Base-by-base conservation (phyloP, 306 rosid genomes). In the Acmispon strigosus region DNA sequence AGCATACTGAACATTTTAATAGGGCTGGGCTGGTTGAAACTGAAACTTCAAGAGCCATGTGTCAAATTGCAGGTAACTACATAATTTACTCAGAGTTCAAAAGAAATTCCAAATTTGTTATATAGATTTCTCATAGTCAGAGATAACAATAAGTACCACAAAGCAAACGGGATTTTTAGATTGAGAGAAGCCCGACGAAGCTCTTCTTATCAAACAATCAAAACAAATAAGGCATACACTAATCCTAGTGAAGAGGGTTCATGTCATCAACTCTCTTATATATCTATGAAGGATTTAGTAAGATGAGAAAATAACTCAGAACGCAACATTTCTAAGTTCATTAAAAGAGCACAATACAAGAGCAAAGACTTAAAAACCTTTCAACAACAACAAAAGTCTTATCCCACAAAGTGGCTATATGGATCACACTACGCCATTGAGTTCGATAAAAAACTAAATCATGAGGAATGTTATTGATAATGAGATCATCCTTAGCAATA, bases 41-140 rank as follows among this genome's bases (percentile, higher is more conserved):
- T n/a, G n/a, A n/a, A n/a, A n/a, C n/a, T n/a, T n/a, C n/a, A n/a
- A n/a, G n/a, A n/a, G n/a, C n/a, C n/a, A n/a, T n/a, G n/a, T n/a
- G n/a, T n/a, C n/a, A n/a, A n/a, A 70, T 15, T 45, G 39, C 52
- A 71, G 54, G 67, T 14, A 54, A 52, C 65, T 44, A 9, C 69
- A 65, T 53, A 48, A 34, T 37, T 56, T 17, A 22, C 15, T 47
- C 37, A n/a, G 10, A 17, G 24, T 22, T 17, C n/a, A 15, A 18
- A 56, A 27, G 49, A 64, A 70, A 47, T 47, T 29, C 14, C 37
- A 54, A 55, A 70, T 44, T 24, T 61, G 59, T 41, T 22, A 3
- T 34, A n/a, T 24, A 52, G 16, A 39, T 36, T 36, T 54, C 24
- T 10, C 42, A n/a, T n/a, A 19, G 36, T n/a, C 54, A 44, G 16